Conservation (phyloP, 1,284 basidiomycete genomes). For the Erythrobasidium hasegawianum region DNA sequence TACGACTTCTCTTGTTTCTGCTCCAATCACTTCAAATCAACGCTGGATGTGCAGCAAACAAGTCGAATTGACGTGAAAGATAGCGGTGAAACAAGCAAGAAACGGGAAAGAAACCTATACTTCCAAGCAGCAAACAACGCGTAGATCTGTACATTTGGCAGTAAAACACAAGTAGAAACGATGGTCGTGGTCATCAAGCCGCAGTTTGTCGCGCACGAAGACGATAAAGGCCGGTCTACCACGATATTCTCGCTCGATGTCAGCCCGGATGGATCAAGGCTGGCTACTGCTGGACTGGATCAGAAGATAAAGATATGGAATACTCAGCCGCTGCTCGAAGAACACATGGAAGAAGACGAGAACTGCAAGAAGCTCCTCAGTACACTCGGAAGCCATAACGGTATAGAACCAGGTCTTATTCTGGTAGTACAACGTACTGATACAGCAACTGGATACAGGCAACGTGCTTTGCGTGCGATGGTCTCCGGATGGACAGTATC, state of each 20-base stretch:
- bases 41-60: too few relatives aligned
- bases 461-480: constrained; percentile 92
- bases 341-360: constrained; percentile 66
- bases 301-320: constrained; percentile 97
- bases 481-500: constrained; percentile 88
- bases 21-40: too few relatives aligned
- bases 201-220: constrained; percentile 25
- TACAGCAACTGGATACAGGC: constrained; percentile 50
- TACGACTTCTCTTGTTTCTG: too few relatives aligned
- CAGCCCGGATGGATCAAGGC: constrained; percentile 89
- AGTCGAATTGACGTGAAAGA: neutral
- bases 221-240: constrained; percentile 52
- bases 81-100: neutral
- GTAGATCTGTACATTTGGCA: neutral
- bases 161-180: neutral
- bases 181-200: constrained; percentile 35
- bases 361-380: constrained; percentile 80
- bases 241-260: constrained; percentile 91
- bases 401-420: constrained; percentile 35
- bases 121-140: neutral
- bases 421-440: neutral
- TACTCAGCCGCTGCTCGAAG: constrained; percentile 81
- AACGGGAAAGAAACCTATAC: neutral
- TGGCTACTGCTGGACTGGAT: constrained; percentile 93
- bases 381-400: constrained; percentile 89